Conservation (phyloP, 257 asterid genomes). For the Parsonsia alboflavescens region DNA sequence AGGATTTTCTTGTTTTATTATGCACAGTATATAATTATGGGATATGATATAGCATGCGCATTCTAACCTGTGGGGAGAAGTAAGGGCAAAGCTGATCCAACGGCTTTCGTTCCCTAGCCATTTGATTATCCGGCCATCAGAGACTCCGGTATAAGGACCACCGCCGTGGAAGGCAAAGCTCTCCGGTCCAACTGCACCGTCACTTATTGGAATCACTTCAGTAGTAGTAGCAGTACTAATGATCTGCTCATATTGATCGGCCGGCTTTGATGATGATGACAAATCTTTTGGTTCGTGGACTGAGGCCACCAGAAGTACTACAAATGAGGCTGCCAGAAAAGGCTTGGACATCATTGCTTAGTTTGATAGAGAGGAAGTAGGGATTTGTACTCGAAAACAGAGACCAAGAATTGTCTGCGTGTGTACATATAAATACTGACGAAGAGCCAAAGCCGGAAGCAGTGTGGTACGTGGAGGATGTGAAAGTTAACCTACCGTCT, state of each 20-base stretch:
- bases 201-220: constrained; percentile 10
- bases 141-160: constrained; percentile 32
- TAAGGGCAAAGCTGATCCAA: constrained; percentile 28
- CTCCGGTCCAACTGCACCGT: constrained; percentile 25
- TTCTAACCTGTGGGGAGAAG: constrained; percentile 22
- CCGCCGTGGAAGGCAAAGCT: constrained; percentile 24
- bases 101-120: constrained; percentile 16
- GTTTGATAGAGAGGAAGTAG: background rate
- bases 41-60: background rate
- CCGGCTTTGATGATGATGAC: background rate
- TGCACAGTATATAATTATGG: too few relatives aligned
- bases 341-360: background rate
- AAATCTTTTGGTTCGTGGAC: background rate
- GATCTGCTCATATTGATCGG: background rate
- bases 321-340: constrained; percentile 1
- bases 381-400: background rate
- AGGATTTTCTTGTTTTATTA: too few relatives aligned
- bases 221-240: background rate
- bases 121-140: constrained; percentile 31
- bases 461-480: background rate
- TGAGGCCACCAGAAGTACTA: background rate
- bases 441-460: background rate
- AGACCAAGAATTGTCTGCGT: background rate
- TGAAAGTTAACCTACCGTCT: background rate
- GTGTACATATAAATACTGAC: background rate